Conservation (phyloP, 306 rosid species). For the Rosa lucieae region DNA sequence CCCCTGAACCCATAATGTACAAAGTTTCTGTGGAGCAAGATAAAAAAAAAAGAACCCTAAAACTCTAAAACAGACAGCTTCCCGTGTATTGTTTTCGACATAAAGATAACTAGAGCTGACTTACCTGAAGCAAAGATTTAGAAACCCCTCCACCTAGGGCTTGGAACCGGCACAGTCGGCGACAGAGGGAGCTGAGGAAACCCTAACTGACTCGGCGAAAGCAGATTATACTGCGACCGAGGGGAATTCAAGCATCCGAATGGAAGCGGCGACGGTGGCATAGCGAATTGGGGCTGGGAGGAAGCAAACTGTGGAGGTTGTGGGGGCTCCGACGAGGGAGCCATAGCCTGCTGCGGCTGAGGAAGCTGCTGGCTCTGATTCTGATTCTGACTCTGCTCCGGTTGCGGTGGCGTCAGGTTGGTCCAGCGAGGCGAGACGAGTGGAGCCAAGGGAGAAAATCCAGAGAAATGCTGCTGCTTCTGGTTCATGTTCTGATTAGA, state of each 20-base stretch:
- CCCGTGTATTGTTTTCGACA: background rate
- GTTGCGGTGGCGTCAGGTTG: conserved; percentile 29
- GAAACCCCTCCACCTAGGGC: conserved; percentile 79
- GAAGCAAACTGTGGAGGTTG: conserved; percentile 9
- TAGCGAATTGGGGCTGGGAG: conserved; percentile 39
- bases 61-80: conserved; percentile 31
- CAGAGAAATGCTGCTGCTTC: conserved; percentile 64
- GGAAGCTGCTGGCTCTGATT: conserved; percentile 23
- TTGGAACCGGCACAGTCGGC: conserved; percentile 75
- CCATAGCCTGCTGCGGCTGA: conserved; percentile 17
- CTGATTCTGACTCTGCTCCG: background rate
- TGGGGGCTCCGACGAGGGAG: background rate
- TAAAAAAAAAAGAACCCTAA: conserved; percentile 17
- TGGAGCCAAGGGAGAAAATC: conserved; percentile 70
- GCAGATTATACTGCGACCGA: conserved; percentile 55
- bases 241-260: conserved; percentile 92
- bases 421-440: conserved; percentile 69
- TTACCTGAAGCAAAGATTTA: conserved; percentile 41
- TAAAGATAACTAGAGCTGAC: conserved; percentile 8
- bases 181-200: conserved; percentile 92
- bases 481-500: conserved; percentile 50
- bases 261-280: conserved; percentile 67
- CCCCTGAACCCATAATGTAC: conserved; percentile 54
- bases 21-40: conserved; percentile 21
- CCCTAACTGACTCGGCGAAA: conserved; percentile 74